Percentiles rank a stretch among this genome's conserved stretches.
Conservation (phyloP, 805 yeast species). For the Yamadazyma sp. region DNA sequence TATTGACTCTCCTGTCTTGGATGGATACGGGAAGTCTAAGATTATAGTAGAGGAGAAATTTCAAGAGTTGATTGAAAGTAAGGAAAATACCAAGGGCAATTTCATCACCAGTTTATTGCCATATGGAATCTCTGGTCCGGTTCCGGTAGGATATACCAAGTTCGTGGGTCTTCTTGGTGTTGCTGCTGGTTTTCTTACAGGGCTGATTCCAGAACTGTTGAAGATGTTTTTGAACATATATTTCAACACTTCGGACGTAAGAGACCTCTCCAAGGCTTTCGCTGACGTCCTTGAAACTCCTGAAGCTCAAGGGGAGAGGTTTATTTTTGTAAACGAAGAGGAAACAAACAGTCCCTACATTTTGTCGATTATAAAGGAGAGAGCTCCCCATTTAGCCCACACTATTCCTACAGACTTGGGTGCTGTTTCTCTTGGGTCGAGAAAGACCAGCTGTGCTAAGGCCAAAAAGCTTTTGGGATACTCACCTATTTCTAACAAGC, state of each 20-base stretch:
- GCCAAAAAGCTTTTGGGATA: conserved; percentile 7
- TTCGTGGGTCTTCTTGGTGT: neutral
- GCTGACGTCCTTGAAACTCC: neutral
- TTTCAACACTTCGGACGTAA: conserved; percentile 5
- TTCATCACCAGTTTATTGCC: conserved; percentile 9
- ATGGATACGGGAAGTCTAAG: conserved; percentile 11
- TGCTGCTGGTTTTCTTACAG: neutral
- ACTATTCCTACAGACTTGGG: conserved; percentile 4
- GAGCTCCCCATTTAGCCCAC: conserved; percentile 5
- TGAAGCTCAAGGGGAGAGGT: conserved; percentile 10
- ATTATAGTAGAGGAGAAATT: conserved; percentile 9
- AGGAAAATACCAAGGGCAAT: conserved; percentile 5
- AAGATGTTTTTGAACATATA: neutral
- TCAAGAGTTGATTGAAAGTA: conserved; percentile 13
- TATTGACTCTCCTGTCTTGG: neutral
- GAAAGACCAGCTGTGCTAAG: neutral
- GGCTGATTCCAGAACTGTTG: conserved; percentile 3
- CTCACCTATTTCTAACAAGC: neutral
- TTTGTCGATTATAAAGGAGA: neutral
- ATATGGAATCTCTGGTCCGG: conserved; percentile 10
- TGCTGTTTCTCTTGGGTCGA: neutral
- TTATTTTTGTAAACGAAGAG: conserved; percentile 3
- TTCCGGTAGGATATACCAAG: conserved; percentile 9
- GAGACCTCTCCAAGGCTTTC: conserved; percentile 9
- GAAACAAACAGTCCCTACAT: neutral